Base-by-base conservation (phyloP, 768 basidiomycete species). In the Tubosaeta sp. region DNA sequence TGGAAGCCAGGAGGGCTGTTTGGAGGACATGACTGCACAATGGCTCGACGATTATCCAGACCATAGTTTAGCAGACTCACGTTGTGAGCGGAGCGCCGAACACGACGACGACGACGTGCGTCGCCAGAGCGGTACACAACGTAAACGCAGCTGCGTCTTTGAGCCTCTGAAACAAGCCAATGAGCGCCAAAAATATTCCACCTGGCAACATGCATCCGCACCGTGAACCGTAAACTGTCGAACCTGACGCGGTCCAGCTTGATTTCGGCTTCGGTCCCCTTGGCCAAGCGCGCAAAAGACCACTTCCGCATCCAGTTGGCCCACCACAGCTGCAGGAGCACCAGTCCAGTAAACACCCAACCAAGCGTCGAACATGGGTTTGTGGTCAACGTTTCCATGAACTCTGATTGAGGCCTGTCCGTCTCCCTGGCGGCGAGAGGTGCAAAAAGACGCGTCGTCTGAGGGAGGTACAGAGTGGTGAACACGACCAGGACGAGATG, bases 51-150 rank as follows among this genome's bases (percentile, higher is more conserved):
- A 16, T 6, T 35, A 34, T 19, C 42, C 6, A 22, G 13, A 29
- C 31, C 4, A 27, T n/a, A 11, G 44, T 51, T 12, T 24, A 24
- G 25, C 1, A 16, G n/a, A 64, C 62, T 55, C 60, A 86, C 86
- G 77, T 80, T 27, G 72, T 55, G 14, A 87, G 56, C 4, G 90
- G 87, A 10, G 92, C 90, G 0, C 93, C 92, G 55, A 95, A 84
- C 14, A 89, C 61, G 14, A 92, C 67, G 0, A 84, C 57, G 2
- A 82, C 45, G 40, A 64, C 58, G 54, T 84, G 75, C n/a, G 81
- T 66, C 11, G 70, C 58, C 11, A 79, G 32, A 3, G 86, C 75
- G 1, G 71, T 68, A 10, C 69, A 67, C 3, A 81, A 43, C 0
- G 90, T 87, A 36, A 81, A 72, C 16, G 74, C 43, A 59, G 71